Conservation (phyloP, 148 eudicot genomes). For the Diospyros lotus region DNA sequence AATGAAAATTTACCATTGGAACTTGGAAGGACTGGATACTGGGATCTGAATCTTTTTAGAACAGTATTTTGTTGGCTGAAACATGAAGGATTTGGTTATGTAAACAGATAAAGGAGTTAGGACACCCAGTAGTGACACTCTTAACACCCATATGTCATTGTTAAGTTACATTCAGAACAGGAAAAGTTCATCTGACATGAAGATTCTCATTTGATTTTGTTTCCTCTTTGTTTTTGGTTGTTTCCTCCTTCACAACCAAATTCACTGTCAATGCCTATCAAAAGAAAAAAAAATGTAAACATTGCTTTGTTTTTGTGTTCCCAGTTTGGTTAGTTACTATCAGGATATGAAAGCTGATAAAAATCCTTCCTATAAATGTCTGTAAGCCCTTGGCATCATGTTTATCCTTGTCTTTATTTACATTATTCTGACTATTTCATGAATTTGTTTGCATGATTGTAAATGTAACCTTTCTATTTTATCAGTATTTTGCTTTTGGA, state of each 20-base stretch:
- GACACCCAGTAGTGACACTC: too few species aligned
- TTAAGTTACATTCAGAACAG: too few species aligned
- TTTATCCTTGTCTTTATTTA: neutral
- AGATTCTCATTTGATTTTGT: neutral
- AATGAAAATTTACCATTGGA: too few species aligned
- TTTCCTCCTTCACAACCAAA: too few species aligned
- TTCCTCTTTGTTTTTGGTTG: neutral
- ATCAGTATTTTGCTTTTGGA: slow-evolving; percentile 2
- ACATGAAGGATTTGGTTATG: too few species aligned
- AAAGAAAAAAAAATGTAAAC: neutral
- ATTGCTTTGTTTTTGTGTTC: slow-evolving; percentile 1
- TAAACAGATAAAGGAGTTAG: too few species aligned
- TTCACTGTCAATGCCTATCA: too few species aligned
- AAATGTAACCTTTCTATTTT: neutral
- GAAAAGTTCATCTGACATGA: too few species aligned
- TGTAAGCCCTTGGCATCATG: neutral
- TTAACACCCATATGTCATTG: too few species aligned
- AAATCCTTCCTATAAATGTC: neutral
- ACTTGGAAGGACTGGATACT: too few species aligned
- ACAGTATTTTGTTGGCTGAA: too few species aligned
- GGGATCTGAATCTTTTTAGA: too few species aligned
- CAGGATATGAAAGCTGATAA: neutral
- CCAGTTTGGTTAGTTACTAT: neutral
- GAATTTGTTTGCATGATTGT: neutral
- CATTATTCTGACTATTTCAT: neutral